Evolutionary conservation across 73 alveolate genomes (phyloP).

Genomic region (Paramecium tetraurelia): DNA sequence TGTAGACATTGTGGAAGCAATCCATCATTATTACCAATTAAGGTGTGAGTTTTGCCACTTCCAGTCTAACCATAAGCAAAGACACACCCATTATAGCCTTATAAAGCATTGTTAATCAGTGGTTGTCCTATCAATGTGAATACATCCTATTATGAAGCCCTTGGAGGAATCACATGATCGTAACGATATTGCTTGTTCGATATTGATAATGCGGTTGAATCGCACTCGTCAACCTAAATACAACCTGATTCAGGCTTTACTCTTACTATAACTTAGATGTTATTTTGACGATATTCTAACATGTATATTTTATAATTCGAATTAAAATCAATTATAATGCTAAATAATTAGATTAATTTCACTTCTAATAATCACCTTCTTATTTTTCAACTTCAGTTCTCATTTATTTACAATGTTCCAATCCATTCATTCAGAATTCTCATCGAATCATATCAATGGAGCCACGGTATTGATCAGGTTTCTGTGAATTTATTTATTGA

Average conservation of each 20-base stretch:
- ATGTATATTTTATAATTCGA: not conserved
- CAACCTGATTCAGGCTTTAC: not conserved
- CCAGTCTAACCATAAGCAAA: conserved; percentile 99
- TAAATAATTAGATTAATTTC: not conserved
- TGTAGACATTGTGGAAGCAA: conserved; percentile 15
- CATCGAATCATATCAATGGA: not conserved
- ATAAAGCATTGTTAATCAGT: conserved; percentile 81
- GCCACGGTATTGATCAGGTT: not conserved
- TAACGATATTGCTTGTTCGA: conserved; percentile 72
- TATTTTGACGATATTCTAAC: not conserved
- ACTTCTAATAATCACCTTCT: not conserved
- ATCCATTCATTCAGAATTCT: not conserved
- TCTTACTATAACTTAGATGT: not conserved
- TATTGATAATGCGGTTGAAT: not conserved
- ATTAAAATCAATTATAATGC: not conserved
- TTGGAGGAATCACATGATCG: conserved; percentile 87
- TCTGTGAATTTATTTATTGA: not conserved
- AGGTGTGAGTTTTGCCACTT: conserved; percentile 95
- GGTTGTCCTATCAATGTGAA: conserved; percentile 90
- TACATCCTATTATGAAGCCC: conserved; percentile 86
- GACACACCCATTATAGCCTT: conserved; percentile 95
- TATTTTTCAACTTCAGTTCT: not conserved
- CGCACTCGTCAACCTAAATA: not conserved
- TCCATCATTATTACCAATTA: conserved; percentile 77
- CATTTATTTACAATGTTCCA: not conserved